phyloP scores from a whole-genome alignment of 306 rosid genomes.

The Cucurbita moschata region DNA sequence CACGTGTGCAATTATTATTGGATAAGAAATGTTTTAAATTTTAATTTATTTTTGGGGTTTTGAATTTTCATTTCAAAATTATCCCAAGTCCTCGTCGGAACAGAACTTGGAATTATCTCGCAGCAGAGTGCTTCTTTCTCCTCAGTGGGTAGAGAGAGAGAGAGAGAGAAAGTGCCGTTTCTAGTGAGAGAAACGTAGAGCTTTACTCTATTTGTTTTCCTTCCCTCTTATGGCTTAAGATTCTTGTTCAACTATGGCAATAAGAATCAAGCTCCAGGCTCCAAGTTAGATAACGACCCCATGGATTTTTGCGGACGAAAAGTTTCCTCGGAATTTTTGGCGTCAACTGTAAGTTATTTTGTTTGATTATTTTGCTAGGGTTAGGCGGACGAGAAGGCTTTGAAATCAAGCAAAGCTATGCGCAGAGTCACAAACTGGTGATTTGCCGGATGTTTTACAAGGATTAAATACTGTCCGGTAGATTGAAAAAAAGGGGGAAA shows the following conservation, averaged over 20 bases:
- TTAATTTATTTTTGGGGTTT: background rate
- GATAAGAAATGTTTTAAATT: background rate
- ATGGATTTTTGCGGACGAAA: slow-evolving; percentile 1
- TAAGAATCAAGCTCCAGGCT: slow-evolving; percentile 8
- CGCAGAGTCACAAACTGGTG: slow-evolving; percentile 10
- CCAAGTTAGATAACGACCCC: slow-evolving; percentile 7
- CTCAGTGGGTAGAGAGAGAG: slow-evolving; percentile 21
- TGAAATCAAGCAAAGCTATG: slow-evolving; percentile 38
- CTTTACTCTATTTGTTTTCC: background rate
- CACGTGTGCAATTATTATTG: slow-evolving; percentile 23
- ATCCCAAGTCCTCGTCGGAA: slow-evolving; percentile 28
- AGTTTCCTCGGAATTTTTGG: slow-evolving; percentile 14
- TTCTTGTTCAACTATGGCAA: background rate
- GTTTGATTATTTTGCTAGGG: slow-evolving; percentile 5
- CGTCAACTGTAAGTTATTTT: slow-evolving; percentile 30
- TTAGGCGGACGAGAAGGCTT: slow-evolving; percentile 38
- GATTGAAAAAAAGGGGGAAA: background rate
- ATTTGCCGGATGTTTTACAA: background rate
- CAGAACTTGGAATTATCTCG: slow-evolving; percentile 27
- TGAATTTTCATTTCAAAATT: background rate
- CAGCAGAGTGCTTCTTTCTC: slow-evolving; percentile 17
- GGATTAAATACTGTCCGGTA: background rate
- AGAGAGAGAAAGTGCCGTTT: slow-evolving; percentile 5
- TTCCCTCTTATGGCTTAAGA: background rate
- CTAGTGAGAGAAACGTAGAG: background rate